Evolutionary conservation across 129 eudicot species (phyloP).

Genomic region (Calendula officinalis): DNA sequence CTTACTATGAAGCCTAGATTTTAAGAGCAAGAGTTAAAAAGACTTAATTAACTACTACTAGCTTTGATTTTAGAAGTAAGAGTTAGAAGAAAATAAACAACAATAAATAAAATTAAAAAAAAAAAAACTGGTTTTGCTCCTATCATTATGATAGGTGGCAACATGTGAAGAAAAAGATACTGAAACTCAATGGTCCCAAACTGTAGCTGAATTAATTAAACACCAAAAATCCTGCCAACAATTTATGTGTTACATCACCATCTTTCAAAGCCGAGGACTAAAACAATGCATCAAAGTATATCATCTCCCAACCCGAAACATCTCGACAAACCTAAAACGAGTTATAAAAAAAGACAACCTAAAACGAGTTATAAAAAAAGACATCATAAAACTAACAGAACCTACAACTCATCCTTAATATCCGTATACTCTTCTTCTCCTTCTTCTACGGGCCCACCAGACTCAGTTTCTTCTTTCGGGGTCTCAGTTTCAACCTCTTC

Average conservation of each 20-base stretch:
- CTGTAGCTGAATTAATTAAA: not conserved
- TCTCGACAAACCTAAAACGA: constrained; percentile 4
- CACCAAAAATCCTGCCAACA: constrained; percentile 4
- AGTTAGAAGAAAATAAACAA: too few relatives aligned
- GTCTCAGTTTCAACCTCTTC: too few relatives aligned
- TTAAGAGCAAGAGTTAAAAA: too few relatives aligned
- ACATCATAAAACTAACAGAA: too few relatives aligned
- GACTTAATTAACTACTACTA: too few relatives aligned
- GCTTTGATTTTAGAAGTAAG: too few relatives aligned
- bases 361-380: constrained; percentile 1
- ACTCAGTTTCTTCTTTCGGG: constrained; percentile 42
- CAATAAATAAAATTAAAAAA: too few relatives aligned
- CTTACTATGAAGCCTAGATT: too few relatives aligned
- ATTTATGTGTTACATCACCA: constrained; percentile 7
- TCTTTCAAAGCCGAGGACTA: not conserved
- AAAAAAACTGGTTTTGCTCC: too few relatives aligned
- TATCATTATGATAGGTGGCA: too few relatives aligned
- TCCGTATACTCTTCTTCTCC: constrained; percentile 40
- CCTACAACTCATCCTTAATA: constrained; percentile 79
- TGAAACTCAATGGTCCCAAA: not conserved
- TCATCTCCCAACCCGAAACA: not conserved
- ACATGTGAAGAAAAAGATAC: not conserved
- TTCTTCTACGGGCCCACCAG: constrained; percentile 36
- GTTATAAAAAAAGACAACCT: not conserved
- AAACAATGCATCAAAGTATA: not conserved